Percentiles rank a stretch among this genome's conserved stretches.
Evolutionary conservation across 805 yeast genomes (phyloP).

Genomic region (Danielia reshetovae): DNA sequence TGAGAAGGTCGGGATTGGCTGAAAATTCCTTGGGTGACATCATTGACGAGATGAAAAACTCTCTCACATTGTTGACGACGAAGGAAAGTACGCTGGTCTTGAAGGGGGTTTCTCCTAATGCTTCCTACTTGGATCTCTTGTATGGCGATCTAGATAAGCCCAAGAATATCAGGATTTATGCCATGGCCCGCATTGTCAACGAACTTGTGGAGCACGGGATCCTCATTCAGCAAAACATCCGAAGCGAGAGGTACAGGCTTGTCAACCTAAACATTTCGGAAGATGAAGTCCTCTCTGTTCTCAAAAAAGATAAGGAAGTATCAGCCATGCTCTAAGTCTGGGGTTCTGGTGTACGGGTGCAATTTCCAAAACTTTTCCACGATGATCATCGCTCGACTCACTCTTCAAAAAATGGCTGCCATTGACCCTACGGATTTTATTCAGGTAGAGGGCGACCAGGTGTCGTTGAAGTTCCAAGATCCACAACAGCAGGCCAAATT

Average conservation of each 20-base stretch:
- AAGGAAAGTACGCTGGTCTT: slow-evolving; percentile 18
- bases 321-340: slow-evolving; percentile 11
- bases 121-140: slow-evolving; percentile 20
- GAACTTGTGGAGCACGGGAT: slow-evolving; percentile 81
- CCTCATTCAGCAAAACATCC: slow-evolving; percentile 59
- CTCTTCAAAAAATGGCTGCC: slow-evolving; percentile 18
- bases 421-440: slow-evolving; percentile 51
- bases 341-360: slow-evolving; percentile 8
- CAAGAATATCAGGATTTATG: slow-evolving; percentile 47
- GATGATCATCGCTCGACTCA: slow-evolving; percentile 10
- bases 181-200: slow-evolving; percentile 55
- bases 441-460: slow-evolving; percentile 44
- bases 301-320: slow-evolving; percentile 47
- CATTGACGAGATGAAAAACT: slow-evolving; percentile 66
- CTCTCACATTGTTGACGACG: slow-evolving; percentile 40
- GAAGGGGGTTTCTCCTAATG: slow-evolving; percentile 12
- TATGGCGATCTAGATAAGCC: slow-evolving; percentile 24
- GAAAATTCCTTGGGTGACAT: slow-evolving; percentile 75
- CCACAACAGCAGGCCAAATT: slow-evolving; percentile 77
- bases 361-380: background rate
- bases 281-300: slow-evolving; percentile 60
- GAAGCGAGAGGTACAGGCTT: slow-evolving; percentile 63
- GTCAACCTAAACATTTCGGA: slow-evolving; percentile 66
- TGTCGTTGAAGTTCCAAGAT: slow-evolving; percentile 43
- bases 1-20: slow-evolving; percentile 62